These are phyloP conservation scores for Penicillium roqueforti DNA, from an alignment of 495 filamentous ascomycete species.

Conservation along the genomic window DNA sequence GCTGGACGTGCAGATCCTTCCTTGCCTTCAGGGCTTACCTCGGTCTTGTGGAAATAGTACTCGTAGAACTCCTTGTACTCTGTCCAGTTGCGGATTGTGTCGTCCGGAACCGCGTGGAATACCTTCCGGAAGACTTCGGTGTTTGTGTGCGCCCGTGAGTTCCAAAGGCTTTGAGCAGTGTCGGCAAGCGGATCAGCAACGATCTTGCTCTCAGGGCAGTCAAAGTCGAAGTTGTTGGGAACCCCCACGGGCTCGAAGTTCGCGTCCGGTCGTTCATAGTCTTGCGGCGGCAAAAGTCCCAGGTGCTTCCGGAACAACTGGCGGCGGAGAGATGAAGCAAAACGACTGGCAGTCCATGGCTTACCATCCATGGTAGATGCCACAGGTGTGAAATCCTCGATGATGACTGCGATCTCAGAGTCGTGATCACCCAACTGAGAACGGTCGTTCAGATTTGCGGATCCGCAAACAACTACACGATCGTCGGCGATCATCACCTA, in stretches of 20 bases:
- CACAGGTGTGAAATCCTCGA: slow-evolving; percentile 71
- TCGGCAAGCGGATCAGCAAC: slow-evolving; percentile 72
- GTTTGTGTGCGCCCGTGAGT: slow-evolving; percentile 67
- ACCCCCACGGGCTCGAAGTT: slow-evolving; percentile 76
- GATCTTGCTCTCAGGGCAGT: slow-evolving; percentile 62
- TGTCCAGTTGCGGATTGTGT: slow-evolving; percentile 74
- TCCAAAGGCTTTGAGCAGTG: slow-evolving; percentile 67
- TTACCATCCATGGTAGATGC: slow-evolving; percentile 67
- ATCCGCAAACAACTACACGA: slow-evolving; percentile 81
- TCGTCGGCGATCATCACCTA: slow-evolving; percentile 89
- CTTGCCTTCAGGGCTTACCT: slow-evolving; percentile 41
- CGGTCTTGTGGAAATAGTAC: slow-evolving; percentile 61
- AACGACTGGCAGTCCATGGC: slow-evolving; percentile 67
- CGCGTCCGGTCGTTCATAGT: slow-evolving; percentile 53
- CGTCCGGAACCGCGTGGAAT: slow-evolving; percentile 86
- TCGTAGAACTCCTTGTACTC: slow-evolving; percentile 81
- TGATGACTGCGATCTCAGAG: slow-evolving; percentile 75
- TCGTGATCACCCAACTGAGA: slow-evolving; percentile 86
- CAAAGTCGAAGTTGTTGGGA: slow-evolving; percentile 80
- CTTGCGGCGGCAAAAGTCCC: slow-evolving; percentile 73
- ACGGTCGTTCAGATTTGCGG: slow-evolving; percentile 92
- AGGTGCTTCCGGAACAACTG: slow-evolving; percentile 90
- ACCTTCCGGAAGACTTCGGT: slow-evolving; percentile 80
- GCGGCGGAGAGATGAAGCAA: slow-evolving; percentile 77
- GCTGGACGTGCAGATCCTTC: slow-evolving; percentile 37